Evolutionary conservation across 2,329 filamentous ascomycete genomes (phyloP).

Genomic region (Eutypella sp.): DNA sequence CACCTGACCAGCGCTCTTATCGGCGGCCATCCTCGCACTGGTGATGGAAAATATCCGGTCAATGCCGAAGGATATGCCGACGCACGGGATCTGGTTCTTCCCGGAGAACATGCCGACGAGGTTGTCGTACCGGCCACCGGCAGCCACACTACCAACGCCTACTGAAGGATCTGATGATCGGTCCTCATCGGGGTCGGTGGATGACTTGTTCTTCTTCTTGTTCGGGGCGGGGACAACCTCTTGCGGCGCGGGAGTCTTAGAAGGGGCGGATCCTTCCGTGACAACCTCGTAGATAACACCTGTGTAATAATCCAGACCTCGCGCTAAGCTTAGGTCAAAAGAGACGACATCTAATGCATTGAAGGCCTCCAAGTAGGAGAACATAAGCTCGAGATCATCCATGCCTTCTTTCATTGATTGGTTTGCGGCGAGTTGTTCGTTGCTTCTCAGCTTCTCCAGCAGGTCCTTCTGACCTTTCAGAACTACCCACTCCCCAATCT

Average conservation of each 20-base stretch:
- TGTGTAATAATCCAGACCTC: constrained; percentile 73
- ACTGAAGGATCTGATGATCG: constrained; percentile 65
- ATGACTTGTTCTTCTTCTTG: constrained; percentile 38
- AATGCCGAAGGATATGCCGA: constrained; percentile 74
- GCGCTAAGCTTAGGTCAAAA: constrained; percentile 69
- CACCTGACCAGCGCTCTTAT: constrained; percentile 36
- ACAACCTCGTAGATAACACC: constrained; percentile 70
- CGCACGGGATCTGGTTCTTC: constrained; percentile 67
- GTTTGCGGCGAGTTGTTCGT: constrained; percentile 58
- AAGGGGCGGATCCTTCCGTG: constrained; percentile 60
- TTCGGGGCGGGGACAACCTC: constrained; percentile 23
- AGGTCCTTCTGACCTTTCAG: constrained; percentile 63
- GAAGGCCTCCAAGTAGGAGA: constrained; percentile 65
- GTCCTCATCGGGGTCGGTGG: constrained; percentile 46
- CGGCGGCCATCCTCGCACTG: constrained; percentile 58
- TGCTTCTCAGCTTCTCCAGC: constrained; percentile 52
- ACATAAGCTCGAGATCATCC: constrained; percentile 63
- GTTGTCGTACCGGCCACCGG: constrained; percentile 72
- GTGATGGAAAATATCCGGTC: constrained; percentile 76
- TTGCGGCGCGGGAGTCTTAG: constrained; percentile 29
- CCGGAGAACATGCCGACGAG: constrained; percentile 73
- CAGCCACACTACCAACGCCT: constrained; percentile 70
- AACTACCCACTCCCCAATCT: constrained; percentile 67
- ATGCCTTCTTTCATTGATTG: constrained; percentile 62
- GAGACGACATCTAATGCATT: constrained; percentile 59